These are phyloP conservation scores for Colletotrichum sidae DNA, from an alignment of 2,329 filamentous ascomycete genomes.

Conservation along the genomic window DNA sequence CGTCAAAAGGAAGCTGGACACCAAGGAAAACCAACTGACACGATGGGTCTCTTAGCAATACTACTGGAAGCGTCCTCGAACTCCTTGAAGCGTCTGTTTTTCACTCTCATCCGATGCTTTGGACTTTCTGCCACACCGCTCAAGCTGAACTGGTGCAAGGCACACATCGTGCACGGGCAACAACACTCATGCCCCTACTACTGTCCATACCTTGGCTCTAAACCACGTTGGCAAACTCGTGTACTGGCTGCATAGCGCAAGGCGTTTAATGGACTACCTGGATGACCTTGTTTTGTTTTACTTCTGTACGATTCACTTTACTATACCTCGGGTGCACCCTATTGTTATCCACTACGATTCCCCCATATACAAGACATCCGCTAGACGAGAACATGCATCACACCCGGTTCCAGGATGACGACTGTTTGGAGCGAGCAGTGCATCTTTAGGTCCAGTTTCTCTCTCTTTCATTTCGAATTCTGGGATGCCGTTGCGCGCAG, in stretches of 20 bases:
- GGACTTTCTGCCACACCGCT: conserved; percentile 14
- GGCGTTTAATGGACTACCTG: conserved; percentile 31
- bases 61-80: conserved; percentile 74
- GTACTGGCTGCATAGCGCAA: conserved; percentile 38
- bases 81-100: conserved; percentile 56
- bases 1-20: neutral
- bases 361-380: conserved; percentile 19
- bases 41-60: conserved; percentile 65
- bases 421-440: conserved; percentile 28
- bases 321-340: conserved; percentile 33
- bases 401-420: conserved; percentile 8
- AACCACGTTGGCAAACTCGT: conserved; percentile 28
- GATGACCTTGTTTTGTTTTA: conserved; percentile 7
- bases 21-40: conserved; percentile 38
- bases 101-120: conserved; percentile 15
- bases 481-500: conserved; percentile 1
- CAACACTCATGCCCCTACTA: conserved; percentile 15
- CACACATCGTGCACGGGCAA: neutral
- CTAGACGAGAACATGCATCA: conserved; percentile 29
- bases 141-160: conserved; percentile 16
- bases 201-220: conserved; percentile 34
- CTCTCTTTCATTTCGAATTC: conserved; percentile 2
- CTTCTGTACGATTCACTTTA: conserved; percentile 29
- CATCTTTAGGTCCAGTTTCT: conserved; percentile 19
- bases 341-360: conserved; percentile 34